Evolutionary conservation across 345 rosid species (phyloP).

Genomic region (Pistacia atlantica): DNA sequence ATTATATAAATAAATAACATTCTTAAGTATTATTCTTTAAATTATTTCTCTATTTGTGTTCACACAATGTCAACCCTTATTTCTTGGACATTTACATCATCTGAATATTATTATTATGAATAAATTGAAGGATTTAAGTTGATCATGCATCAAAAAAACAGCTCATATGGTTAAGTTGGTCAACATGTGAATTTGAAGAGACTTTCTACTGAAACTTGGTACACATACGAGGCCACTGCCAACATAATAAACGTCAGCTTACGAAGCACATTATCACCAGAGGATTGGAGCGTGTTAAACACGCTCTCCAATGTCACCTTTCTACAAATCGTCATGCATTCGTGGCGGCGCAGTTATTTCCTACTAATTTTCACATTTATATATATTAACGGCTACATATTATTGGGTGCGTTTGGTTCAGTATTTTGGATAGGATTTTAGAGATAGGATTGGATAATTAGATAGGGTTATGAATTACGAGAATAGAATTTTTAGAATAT

Average conservation of each 20-base stretch:
- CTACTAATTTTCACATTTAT: conserved; percentile 1
- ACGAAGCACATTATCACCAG: conserved; percentile 14
- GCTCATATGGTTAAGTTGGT: neutral
- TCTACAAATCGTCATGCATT: conserved; percentile 23
- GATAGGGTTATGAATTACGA: too few species aligned
- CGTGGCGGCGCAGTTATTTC: conserved; percentile 38
- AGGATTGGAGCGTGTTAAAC: conserved; percentile 7
- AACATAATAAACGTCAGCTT: conserved; percentile 21
- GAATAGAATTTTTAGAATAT: too few species aligned
- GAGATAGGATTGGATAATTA: too few species aligned
- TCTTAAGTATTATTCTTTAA: neutral
- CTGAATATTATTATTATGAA: neutral
- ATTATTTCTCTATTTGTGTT: neutral
- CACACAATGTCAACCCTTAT: neutral
- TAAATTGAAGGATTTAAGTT: neutral
- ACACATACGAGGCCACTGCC: conserved; percentile 3
- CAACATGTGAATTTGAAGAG: neutral
- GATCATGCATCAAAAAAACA: neutral
- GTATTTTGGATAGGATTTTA: too few species aligned
- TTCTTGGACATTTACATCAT: neutral
- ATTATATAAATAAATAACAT: neutral
- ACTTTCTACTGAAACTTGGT: neutral
- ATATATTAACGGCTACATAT: neutral
- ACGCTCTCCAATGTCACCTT: conserved; percentile 26
- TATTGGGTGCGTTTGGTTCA: too few species aligned